Conservation (phyloP, 495 filamentous ascomycete genomes). For the Cercophora sp. region DNA sequence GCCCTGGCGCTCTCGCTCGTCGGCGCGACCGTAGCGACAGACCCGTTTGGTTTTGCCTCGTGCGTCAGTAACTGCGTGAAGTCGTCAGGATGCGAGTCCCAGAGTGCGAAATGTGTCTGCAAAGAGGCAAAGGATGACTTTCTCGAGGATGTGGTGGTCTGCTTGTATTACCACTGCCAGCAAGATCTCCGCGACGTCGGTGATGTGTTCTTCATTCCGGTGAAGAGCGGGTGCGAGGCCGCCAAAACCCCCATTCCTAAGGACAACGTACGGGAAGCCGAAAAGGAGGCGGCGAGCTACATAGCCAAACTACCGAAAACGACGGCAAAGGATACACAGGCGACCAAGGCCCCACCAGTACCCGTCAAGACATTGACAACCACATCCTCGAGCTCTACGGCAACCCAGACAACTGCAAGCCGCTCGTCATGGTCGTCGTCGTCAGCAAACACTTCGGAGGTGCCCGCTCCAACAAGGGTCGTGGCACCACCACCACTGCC, state of each 20-base stretch:
- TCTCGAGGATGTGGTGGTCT: constrained; percentile 23
- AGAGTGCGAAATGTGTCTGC: constrained; percentile 27
- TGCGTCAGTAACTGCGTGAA: constrained; percentile 26
- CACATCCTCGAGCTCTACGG: not conserved
- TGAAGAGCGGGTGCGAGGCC: constrained; percentile 21
- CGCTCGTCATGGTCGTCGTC: not conserved
- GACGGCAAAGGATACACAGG: not conserved
- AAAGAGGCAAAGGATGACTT: constrained; percentile 14
- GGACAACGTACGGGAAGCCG: constrained; percentile 17
- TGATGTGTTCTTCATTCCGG: constrained; percentile 18
- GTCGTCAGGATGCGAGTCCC: constrained; percentile 16
- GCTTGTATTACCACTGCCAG: constrained; percentile 29
- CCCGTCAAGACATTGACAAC: not conserved
- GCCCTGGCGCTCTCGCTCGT: constrained; percentile 8
- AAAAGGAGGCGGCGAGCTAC: constrained; percentile 20
- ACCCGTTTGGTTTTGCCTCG: constrained; percentile 10
- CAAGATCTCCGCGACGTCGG: constrained; percentile 20
- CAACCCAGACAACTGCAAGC: not conserved
- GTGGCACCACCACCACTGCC: not conserved
- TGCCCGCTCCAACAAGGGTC: not conserved
- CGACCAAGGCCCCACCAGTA: not conserved
- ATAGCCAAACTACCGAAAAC: constrained; percentile 13
- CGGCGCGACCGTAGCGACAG: constrained; percentile 6
- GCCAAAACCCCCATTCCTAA: constrained; percentile 17
- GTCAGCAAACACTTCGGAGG: not conserved